Base-by-base conservation (phyloP, 768 basidiomycete genomes). In the Hygrophoropsis aurantiaca region DNA sequence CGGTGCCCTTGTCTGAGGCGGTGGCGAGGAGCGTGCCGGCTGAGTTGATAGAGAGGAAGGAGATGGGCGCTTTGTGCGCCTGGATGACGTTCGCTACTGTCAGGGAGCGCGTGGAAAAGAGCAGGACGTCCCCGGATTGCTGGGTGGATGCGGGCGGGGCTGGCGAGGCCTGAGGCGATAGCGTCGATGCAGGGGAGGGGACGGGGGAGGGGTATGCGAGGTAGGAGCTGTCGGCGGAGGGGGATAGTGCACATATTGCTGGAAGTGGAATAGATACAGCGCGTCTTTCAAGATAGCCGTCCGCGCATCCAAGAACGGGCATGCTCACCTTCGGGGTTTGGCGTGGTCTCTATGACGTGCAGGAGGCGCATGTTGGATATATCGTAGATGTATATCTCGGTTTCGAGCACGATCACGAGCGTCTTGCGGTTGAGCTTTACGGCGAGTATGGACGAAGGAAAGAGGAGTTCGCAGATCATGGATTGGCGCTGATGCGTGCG, bases 301-400 rank as follows among this genome's bases (percentile, higher is more conserved):
- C 42, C 18, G 16, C 25, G 10, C 37, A 20, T 8, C n/a, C 27
- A 40, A 5, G 42, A 9, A 40, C 41, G 6, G 10, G 20, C 47
- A 41, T 27, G 26, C 68, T 55, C 67, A 92, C 94, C 94, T 61
- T 97, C 88, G 2, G 95, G 93, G 64, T 99, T 99, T 0, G 91
- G 82, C 7, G 90, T 86, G 0, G 97, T 98, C 72, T 99, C 97
- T 37, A 98, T 94, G 33, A 97, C 95, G 66, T 98, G 95, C 32
- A 97, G 70, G 21, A 99, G 78, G 47, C 94, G 86, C 97, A 99
- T 98, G 56, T 97, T 99, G 40, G 87, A 90, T 59, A 98, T 98
- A 64, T 99, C 97, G 62, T 98, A 98, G 41, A 97, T 93, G 73
- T 99, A 99, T 38, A 99, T 97, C 67, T 97, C 94, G n/a, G 81